phyloP scores from a whole-genome alignment of 1,139 yeast species.

The Casaregolazyma lundiana region DNA sequence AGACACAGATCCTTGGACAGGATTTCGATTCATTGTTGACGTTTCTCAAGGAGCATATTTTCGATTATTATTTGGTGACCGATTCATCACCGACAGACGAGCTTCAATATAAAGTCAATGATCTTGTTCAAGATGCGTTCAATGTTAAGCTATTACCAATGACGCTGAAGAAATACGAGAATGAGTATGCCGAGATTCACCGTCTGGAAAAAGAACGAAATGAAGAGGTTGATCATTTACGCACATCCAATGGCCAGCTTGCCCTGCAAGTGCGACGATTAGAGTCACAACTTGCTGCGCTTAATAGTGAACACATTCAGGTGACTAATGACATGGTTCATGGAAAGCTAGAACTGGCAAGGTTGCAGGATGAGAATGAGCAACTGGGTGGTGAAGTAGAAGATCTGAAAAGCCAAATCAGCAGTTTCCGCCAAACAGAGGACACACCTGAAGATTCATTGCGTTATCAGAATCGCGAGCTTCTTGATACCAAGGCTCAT shows the following conservation, averaged over 20 bases:
- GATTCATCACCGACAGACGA: conserved; percentile 16
- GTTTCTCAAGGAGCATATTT: conserved; percentile 72
- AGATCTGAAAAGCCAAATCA: conserved; percentile 39
- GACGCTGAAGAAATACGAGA: conserved; percentile 60
- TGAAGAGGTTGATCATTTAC: conserved; percentile 62
- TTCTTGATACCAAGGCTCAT: conserved; percentile 33
- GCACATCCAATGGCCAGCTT: conserved; percentile 64
- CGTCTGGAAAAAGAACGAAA: conserved; percentile 62
- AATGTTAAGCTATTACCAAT: conserved; percentile 66
- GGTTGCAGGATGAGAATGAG: conserved; percentile 60
- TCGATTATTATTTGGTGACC: conserved; percentile 57
- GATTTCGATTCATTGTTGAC: conserved; percentile 71
- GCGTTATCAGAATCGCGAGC: conserved; percentile 31
- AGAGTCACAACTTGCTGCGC: conserved; percentile 60
- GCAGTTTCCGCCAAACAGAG: conserved; percentile 18
- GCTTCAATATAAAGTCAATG: conserved; percentile 55
- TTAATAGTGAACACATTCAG: conserved; percentile 76
- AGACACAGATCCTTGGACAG: conserved; percentile 51
- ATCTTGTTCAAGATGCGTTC: conserved; percentile 77
- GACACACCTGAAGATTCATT: conserved; percentile 13
- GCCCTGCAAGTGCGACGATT: conserved; percentile 69
- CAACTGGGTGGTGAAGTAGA: conserved; percentile 50
- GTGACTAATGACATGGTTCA: conserved; percentile 71
- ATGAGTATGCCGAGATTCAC: conserved; percentile 72
- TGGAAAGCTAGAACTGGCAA: conserved; percentile 59